Evolutionary conservation across 768 basidiomycete genomes (phyloP).

Genomic region (Suillus subluteus): DNA sequence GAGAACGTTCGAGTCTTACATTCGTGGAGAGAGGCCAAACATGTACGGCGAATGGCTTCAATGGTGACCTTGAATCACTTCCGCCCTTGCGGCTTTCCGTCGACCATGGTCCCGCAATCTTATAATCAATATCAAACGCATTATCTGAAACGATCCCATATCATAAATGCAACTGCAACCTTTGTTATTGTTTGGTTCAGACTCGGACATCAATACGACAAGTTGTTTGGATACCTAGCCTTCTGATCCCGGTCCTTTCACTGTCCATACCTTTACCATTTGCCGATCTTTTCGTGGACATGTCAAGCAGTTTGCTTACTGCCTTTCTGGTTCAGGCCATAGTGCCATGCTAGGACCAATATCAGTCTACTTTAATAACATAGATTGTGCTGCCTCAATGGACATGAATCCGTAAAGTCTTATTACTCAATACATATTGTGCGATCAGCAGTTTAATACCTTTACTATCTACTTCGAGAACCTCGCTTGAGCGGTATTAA

Average conservation of each 20-base stretch:
- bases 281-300: conserved; percentile 25
- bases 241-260: conserved; percentile 29
- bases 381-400: conserved; percentile 4
- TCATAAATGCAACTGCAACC: conserved; percentile 31
- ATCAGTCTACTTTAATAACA: conserved; percentile 31
- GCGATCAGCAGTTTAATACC: not conserved
- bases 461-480: conserved; percentile 18
- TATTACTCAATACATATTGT: conserved; percentile 3
- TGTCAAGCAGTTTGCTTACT: conserved; percentile 20
- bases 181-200: conserved; percentile 35
- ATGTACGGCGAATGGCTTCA: conserved; percentile 89
- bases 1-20: conserved; percentile 90
- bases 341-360: conserved; percentile 28
- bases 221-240: conserved; percentile 24
- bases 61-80: conserved; percentile 41
- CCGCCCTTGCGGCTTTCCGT: conserved; percentile 14
- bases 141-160: conserved; percentile 32
- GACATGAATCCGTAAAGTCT: conserved; percentile 6
- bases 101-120: conserved; percentile 29
- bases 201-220: conserved; percentile 28
- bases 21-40: conserved; percentile 90
- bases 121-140: conserved; percentile 28
- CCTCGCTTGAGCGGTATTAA: conserved; percentile 68
- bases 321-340: conserved; percentile 18
- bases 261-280: conserved; percentile 28